phyloP scores from a whole-genome alignment of 1,139 yeast genomes.

The Taiozyma sp. region DNA sequence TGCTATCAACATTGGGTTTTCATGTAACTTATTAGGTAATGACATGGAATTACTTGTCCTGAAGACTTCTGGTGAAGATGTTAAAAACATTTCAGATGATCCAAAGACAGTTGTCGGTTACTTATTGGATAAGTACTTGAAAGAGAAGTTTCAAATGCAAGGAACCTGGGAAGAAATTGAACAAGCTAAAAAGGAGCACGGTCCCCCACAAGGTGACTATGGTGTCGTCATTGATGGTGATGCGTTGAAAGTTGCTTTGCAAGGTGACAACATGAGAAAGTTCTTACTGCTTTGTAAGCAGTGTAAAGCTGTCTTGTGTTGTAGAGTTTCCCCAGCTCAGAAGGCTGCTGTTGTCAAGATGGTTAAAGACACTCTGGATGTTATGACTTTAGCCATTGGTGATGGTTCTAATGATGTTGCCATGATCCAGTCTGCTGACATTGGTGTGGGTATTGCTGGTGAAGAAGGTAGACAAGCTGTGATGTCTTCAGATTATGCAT shows the following conservation, averaged over 20 bases:
- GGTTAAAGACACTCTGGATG: constrained; percentile 77
- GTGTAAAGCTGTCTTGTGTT: constrained; percentile 90
- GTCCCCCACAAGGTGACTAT: constrained; percentile 69
- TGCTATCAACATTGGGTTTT: constrained; percentile 95
- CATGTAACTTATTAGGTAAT: constrained; percentile 83
- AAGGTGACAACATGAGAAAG: constrained; percentile 55
- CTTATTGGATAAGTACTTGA: constrained; percentile 53
- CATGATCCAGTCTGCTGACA: constrained; percentile 97
- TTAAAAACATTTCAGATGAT: constrained; percentile 28
- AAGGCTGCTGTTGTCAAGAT: constrained; percentile 93
- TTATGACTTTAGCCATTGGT: constrained; percentile 91
- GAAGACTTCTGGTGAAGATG: constrained; percentile 37
- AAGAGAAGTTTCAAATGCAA: constrained; percentile 55
- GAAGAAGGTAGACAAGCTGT: constrained; percentile 98
- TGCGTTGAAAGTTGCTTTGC: constrained; percentile 71
- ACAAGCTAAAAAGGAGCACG: constrained; percentile 70
- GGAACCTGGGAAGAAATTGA: constrained; percentile 52
- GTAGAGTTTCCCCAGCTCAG: constrained; percentile 96
- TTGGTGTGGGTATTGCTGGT: constrained; percentile 98
- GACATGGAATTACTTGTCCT: constrained; percentile 85
- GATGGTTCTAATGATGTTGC: constrained; percentile 99
- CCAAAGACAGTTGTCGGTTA: constrained; percentile 44
- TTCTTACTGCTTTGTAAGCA: constrained; percentile 86
- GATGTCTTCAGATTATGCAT: constrained; percentile 95
- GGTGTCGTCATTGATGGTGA: constrained; percentile 94